These are phyloP conservation scores for Sporothrix brasiliensis DNA, from an alignment of 2,329 filamentous ascomycete genomes.

Conservation along the genomic window DNA sequence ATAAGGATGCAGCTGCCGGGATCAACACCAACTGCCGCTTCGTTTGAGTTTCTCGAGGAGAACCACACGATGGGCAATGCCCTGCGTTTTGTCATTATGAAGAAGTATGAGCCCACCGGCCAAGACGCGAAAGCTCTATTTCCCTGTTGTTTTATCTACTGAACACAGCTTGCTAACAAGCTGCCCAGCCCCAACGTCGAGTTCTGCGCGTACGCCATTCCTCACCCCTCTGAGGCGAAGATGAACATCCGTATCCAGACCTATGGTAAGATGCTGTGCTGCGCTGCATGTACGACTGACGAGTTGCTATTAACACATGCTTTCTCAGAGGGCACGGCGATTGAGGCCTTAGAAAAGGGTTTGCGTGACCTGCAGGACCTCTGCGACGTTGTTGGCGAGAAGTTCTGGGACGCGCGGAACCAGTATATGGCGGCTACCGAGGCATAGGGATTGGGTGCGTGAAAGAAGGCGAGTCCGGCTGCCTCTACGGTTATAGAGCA, in stretches of 20 bases:
- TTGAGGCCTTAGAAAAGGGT: conserved; percentile 87
- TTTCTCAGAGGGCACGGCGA: conserved; percentile 72
- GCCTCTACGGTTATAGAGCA: neutral
- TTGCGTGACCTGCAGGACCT: conserved; percentile 85
- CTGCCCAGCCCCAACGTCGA: conserved; percentile 81
- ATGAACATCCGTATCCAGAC: conserved; percentile 99
- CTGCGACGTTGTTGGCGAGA: conserved; percentile 90
- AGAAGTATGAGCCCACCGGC: conserved; percentile 68
- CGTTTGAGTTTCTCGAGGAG: conserved; percentile 91
- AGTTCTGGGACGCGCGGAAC: conserved; percentile 73
- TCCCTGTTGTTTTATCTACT: conserved; percentile 25
- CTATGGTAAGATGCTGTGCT: conserved; percentile 66
- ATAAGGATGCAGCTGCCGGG: conserved; percentile 69
- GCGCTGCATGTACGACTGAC: neutral
- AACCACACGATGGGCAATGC: conserved; percentile 96
- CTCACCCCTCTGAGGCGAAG: conserved; percentile 91
- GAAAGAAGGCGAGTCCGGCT: neutral
- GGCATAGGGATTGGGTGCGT: conserved; percentile 16
- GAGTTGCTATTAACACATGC: neutral
- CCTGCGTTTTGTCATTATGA: conserved; percentile 94
- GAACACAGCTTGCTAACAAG: neutral
- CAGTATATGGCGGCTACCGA: conserved; percentile 49
- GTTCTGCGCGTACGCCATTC: conserved; percentile 97
- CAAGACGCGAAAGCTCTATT: neutral
- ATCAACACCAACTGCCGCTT: conserved; percentile 83